These are phyloP conservation scores for Gynandropsis gynandra DNA, from an alignment of 345 rosid genomes.

Conservation along the genomic window DNA sequence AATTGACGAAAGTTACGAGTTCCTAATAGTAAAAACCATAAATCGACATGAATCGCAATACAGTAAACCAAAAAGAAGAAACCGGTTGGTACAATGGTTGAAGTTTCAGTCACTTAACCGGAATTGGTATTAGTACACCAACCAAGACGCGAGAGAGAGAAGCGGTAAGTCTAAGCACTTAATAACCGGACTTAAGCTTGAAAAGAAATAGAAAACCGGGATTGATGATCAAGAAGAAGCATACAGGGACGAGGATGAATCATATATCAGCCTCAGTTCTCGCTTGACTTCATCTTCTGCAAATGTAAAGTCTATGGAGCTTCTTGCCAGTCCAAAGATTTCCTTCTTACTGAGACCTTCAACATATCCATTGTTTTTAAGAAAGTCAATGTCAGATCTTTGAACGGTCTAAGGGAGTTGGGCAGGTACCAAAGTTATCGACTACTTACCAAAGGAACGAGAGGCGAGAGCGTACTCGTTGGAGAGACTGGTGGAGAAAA, in stretches of 20 bases:
- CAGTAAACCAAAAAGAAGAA: too few species aligned
- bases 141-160: too few species aligned
- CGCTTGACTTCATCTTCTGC: constrained; percentile 58
- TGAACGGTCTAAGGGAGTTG: background rate
- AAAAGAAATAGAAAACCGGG: too few species aligned
- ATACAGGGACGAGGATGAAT: constrained; percentile 32
- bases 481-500: constrained; percentile 74
- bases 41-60: too few species aligned
- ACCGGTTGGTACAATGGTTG: too few species aligned
- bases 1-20: too few species aligned
- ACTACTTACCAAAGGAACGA: constrained; percentile 55
- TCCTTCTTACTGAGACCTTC: constrained; percentile 61
- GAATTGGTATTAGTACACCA: too few species aligned
- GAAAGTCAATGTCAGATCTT: background rate
- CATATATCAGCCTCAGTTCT: constrained; percentile 40
- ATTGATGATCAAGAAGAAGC: too few species aligned
- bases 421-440: background rate
- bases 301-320: constrained; percentile 55
- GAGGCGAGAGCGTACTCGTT: constrained; percentile 69
- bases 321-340: constrained; percentile 56
- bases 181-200: too few species aligned
- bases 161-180: too few species aligned
- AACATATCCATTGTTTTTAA: background rate
- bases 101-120: too few species aligned
- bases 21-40: too few species aligned